phyloP scores from a whole-genome alignment of 176 grass and related monocot species.

The Cenchrus purpureus region DNA sequence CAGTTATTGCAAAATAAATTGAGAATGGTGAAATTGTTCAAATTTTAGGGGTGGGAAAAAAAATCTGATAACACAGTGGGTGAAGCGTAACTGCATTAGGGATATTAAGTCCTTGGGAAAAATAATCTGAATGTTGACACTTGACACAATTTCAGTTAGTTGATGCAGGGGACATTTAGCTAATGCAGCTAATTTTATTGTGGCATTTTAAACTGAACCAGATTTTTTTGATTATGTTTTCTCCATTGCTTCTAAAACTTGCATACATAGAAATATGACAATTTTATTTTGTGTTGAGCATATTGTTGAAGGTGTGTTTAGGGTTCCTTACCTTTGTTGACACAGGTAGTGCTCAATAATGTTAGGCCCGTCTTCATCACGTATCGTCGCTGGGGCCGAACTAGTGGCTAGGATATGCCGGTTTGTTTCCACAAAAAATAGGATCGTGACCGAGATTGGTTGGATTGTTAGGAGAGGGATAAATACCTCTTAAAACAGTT shows the following conservation, averaged over 20 bases:
- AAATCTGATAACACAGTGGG: background rate
- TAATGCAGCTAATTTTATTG: background rate
- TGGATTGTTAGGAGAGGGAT: too few relatives aligned
- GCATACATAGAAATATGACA: background rate
- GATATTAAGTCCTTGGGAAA: background rate
- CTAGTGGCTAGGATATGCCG: too few relatives aligned
- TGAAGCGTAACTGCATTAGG: background rate
- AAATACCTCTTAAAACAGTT: too few relatives aligned
- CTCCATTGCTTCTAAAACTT: background rate
- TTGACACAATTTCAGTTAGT: background rate
- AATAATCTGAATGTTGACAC: background rate
- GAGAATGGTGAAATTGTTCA: background rate
- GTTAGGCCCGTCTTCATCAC: too few relatives aligned
- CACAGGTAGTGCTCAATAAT: background rate
- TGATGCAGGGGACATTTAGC: background rate
- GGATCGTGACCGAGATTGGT: too few relatives aligned
- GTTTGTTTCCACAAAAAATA: too few relatives aligned
- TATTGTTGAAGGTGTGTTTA: background rate
- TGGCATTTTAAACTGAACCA: constrained; percentile 2
- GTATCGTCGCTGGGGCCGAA: too few relatives aligned
- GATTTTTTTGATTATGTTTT: background rate
- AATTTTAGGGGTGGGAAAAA: background rate
- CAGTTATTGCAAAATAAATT: background rate
- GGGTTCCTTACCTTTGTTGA: background rate
- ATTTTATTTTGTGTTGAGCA: background rate